A percentile compares a stretch with the other conserved stretches of the same genome.
These are phyloP conservation scores for Ochromonas danica DNA, from an alignment of 108 stramenopile species.

Conservation along the genomic window DNA sequence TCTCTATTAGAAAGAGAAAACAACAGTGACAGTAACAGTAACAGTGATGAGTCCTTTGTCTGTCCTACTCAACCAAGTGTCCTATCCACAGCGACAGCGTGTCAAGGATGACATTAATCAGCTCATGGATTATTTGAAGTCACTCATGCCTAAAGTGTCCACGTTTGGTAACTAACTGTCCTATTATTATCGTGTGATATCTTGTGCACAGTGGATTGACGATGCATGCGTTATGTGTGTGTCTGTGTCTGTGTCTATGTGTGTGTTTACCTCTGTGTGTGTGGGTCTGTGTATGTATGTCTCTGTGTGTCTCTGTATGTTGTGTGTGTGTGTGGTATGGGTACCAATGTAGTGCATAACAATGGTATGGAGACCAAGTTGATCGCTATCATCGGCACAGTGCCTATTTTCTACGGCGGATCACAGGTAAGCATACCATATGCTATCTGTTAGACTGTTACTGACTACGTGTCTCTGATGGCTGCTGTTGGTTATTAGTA, in stretches of 20 bases:
- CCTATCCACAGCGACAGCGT: not conserved
- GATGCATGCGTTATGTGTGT: too few relatives aligned
- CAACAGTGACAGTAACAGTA: too few relatives aligned
- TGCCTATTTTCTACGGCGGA: constrained; percentile 79
- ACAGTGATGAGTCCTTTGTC: not conserved
- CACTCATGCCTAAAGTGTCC: constrained; percentile 4
- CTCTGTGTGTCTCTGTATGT: not conserved
- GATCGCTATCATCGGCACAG: constrained; percentile 72
- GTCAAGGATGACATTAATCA: constrained; percentile 20
- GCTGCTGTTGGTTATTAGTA: constrained; percentile 50
- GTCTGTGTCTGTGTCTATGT: too few relatives aligned
- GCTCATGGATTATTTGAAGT: not conserved
- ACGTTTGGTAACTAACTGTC: constrained; percentile 1
- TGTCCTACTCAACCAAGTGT: not conserved
- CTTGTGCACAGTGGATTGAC: too few relatives aligned
- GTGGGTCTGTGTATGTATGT: too few relatives aligned
- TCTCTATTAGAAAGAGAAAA: too few relatives aligned
- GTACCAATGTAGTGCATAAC: constrained; percentile 33
- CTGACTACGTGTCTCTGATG: not conserved
- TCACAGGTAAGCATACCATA: constrained; percentile 29
- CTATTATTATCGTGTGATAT: too few relatives aligned
- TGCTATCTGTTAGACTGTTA: not conserved
- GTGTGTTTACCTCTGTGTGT: not conserved
- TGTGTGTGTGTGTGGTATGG: not conserved
- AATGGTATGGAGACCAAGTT: constrained; percentile 49